phyloP scores from a whole-genome alignment of 2,329 filamentous ascomycete genomes.

The Salinomyces thailandicus region DNA sequence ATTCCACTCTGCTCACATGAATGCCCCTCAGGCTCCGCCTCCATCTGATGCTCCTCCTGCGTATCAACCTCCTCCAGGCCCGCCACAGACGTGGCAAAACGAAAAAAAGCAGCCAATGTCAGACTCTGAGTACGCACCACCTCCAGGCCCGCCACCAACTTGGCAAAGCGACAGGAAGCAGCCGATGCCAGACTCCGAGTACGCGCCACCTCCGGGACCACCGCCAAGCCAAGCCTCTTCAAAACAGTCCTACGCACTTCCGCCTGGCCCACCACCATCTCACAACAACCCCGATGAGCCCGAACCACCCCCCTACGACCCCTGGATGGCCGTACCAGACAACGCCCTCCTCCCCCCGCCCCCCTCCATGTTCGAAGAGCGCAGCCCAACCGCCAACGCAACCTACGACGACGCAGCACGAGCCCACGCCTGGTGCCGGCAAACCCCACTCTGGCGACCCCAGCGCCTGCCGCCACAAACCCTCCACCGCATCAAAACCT shows the following conservation, averaged over 20 bases:
- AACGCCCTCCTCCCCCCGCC: conserved; percentile 63
- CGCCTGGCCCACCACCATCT: conserved; percentile 26
- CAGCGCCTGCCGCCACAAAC: conserved; percentile 25
- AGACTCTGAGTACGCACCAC: conserved; percentile 18
- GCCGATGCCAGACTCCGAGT: conserved; percentile 12
- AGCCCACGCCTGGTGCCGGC: conserved; percentile 55
- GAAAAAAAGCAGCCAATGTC: conserved; percentile 10
- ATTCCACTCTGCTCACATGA: conserved; percentile 8
- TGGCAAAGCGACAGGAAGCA: conserved; percentile 10
- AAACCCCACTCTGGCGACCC: conserved; percentile 49
- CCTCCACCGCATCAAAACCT: conserved; percentile 36
- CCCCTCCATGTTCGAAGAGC: conserved; percentile 55
- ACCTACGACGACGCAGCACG: conserved; percentile 51
- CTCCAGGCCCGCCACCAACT: conserved; percentile 21
- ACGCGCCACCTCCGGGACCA: conserved; percentile 24
- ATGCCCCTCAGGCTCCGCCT: conserved; percentile 5
- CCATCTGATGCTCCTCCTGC: conserved; percentile 10
- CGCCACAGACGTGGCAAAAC: conserved; percentile 23
- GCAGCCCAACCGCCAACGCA: conserved; percentile 60
- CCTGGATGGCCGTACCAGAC: conserved; percentile 65
- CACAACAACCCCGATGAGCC: conserved; percentile 15
- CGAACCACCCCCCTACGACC: conserved; percentile 51
- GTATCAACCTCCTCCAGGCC: conserved; percentile 24
- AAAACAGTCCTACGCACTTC: conserved; percentile 12
- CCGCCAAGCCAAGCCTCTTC: conserved; percentile 21